These are phyloP conservation scores for Ceratocystis smalleyi DNA, from an alignment of 2,329 filamentous ascomycete species.

Conservation along the genomic window DNA sequence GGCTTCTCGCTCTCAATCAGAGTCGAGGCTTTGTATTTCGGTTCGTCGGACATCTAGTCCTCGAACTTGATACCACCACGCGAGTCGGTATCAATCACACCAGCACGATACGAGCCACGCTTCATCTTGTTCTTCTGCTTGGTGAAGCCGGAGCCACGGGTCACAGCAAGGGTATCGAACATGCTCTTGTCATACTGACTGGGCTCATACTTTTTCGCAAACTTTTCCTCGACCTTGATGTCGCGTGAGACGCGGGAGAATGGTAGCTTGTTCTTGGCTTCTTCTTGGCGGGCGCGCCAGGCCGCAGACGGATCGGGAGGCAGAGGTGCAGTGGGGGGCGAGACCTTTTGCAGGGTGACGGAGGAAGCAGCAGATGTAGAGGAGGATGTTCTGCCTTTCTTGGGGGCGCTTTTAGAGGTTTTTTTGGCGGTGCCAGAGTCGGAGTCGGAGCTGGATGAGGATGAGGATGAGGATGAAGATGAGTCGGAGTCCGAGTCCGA, in stretches of 20 bases:
- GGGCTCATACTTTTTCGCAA: constrained; percentile 66
- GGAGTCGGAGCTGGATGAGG: constrained; percentile 19
- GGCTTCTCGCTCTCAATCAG: too few relatives aligned
- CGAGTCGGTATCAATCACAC: constrained; percentile 65
- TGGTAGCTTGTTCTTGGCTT: constrained; percentile 45
- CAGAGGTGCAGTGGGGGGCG: constrained; percentile 35
- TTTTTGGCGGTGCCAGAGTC: constrained; percentile 17
- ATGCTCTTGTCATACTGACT: constrained; percentile 84
- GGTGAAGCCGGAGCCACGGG: constrained; percentile 90
- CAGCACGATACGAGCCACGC: constrained; percentile 78
- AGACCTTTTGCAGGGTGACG: constrained; percentile 38
- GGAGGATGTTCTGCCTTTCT: constrained; percentile 28
- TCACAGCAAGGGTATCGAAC: constrained; percentile 74
- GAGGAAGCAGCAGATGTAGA: constrained; percentile 30
- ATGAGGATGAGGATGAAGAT: background rate
- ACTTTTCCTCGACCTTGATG: constrained; percentile 50
- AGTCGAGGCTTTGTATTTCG: too few relatives aligned
- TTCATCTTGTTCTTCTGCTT: constrained; percentile 99
- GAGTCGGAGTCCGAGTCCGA: too few relatives aligned
- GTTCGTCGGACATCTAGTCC: constrained; percentile 36
- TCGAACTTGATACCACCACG: constrained; percentile 92
- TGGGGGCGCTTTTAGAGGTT: constrained; percentile 19
- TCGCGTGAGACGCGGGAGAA: constrained; percentile 65
- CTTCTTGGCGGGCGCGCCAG: constrained; percentile 27
- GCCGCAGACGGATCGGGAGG: constrained; percentile 33